Evolutionary conservation across 2,329 filamentous ascomycete genomes (phyloP).

Genomic region (Sporothrix phasma): DNA sequence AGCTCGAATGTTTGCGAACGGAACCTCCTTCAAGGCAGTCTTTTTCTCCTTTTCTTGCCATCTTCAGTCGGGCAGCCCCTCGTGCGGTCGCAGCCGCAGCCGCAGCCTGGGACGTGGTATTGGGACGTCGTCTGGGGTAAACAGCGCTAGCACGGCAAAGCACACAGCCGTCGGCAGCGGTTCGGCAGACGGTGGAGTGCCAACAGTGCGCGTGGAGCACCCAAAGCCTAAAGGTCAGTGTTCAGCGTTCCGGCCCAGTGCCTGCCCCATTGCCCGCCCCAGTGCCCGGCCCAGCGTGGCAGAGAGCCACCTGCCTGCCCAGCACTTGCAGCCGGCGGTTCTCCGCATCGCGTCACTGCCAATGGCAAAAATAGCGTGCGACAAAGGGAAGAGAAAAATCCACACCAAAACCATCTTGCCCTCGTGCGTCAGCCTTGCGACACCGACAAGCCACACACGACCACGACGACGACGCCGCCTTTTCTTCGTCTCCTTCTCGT

Average conservation of each 20-base stretch:
- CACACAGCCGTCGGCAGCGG: not conserved
- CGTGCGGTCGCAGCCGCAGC: not conserved
- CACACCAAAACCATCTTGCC: not conserved
- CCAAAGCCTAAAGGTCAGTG: no score
- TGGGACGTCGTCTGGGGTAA: not conserved
- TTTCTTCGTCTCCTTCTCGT: not conserved
- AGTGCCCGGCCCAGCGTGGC: no score
- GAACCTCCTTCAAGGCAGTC: no score
- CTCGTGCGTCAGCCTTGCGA: not conserved
- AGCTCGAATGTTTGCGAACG: no score
- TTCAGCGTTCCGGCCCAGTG: no score
- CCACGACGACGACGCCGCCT: not conserved
- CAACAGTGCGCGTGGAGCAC: not conserved
- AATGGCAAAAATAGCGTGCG: not conserved
- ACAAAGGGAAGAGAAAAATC: not conserved
- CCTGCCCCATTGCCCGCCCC: no score
- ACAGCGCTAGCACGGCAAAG: not conserved
- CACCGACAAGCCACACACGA: not conserved
- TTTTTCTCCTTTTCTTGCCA: no score
- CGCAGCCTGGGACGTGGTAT: no score
- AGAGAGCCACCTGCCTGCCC: no score
- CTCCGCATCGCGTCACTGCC: slow-evolving; percentile 3
- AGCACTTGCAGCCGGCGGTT: not conserved
- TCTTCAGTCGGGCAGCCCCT: no score
- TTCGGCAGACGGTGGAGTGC: slow-evolving; percentile 39